phyloP scores from a whole-genome alignment of 192 early-diverging fungal species.

The Coemansia sp. region DNA sequence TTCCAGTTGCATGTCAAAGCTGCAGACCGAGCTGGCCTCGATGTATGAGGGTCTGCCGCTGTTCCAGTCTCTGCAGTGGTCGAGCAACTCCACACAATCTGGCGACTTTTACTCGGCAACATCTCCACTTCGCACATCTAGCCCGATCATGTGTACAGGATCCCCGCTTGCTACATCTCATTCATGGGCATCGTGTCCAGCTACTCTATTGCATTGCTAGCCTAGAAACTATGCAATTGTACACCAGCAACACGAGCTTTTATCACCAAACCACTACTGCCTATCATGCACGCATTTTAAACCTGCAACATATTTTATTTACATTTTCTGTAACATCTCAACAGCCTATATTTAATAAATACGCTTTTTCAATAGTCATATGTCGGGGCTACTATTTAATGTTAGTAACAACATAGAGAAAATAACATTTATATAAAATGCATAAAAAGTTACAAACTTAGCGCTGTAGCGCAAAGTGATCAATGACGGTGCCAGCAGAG shows the following conservation, averaged over 20 bases:
- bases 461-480: conserved; percentile 19
- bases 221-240: neutral
- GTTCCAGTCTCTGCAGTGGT: conserved; percentile 4
- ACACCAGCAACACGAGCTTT: neutral
- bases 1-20: conserved; percentile 1
- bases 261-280: neutral
- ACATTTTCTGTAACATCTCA: neutral
- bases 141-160: conserved; percentile 31
- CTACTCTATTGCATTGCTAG: conserved; percentile 44
- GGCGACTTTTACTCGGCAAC: conserved; percentile 1
- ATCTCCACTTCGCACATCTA: conserved; percentile 24
- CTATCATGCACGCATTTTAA: neutral
- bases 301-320: conserved; percentile 4
- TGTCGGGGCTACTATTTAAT: neutral
- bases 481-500: conserved; percentile 22
- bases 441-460: neutral
- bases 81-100: conserved; percentile 1
- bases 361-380: too few relatives aligned
- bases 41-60: neutral
- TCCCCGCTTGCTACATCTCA: conserved; percentile 31
- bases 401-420: neutral
- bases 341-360: conserved; percentile 1
- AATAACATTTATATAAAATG: neutral
- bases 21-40: neutral
- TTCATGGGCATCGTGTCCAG: conserved; percentile 21